Conservation (phyloP, 2,329 filamentous ascomycete genomes). For the Ophiosphaerella korrae region DNA sequence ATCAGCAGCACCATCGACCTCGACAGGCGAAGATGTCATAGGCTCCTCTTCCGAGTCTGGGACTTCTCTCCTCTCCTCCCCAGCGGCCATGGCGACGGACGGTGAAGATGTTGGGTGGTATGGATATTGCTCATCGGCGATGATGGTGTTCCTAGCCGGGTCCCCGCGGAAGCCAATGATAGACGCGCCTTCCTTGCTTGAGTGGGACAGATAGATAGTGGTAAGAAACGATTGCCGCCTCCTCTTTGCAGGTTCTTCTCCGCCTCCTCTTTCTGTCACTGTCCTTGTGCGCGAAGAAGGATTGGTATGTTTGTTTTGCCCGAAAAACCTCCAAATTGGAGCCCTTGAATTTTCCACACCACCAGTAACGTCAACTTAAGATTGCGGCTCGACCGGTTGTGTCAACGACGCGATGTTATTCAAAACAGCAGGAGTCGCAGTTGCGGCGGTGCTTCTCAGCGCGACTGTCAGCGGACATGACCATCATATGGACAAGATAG, state of each 20-base stretch:
- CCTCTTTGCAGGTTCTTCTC: constrained; percentile 9
- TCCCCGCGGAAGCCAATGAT: constrained; percentile 25
- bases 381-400: constrained; percentile 1
- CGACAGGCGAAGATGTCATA: constrained; percentile 34
- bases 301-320: constrained; percentile 9
- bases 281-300: neutral
- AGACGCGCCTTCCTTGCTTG: constrained; percentile 25
- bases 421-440: constrained; percentile 17
- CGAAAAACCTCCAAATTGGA: constrained; percentile 28
- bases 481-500: constrained; percentile 47
- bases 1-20: constrained; percentile 12
- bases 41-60: constrained; percentile 43
- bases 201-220: constrained; percentile 25
- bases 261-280: constrained; percentile 1
- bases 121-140: constrained; percentile 2
- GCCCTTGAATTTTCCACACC: constrained; percentile 6
- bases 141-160: constrained; percentile 10
- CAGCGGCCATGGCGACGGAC: constrained; percentile 30
- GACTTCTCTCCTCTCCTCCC: constrained; percentile 26
- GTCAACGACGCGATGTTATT: constrained; percentile 16
- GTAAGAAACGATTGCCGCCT: constrained; percentile 27
- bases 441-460: constrained; percentile 32
- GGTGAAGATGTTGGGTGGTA: constrained; percentile 2
- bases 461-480: constrained; percentile 44
- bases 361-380: constrained; percentile 1